phyloP scores from a whole-genome alignment of 176 grass and related monocot genomes.

The Zea mays region DNA sequence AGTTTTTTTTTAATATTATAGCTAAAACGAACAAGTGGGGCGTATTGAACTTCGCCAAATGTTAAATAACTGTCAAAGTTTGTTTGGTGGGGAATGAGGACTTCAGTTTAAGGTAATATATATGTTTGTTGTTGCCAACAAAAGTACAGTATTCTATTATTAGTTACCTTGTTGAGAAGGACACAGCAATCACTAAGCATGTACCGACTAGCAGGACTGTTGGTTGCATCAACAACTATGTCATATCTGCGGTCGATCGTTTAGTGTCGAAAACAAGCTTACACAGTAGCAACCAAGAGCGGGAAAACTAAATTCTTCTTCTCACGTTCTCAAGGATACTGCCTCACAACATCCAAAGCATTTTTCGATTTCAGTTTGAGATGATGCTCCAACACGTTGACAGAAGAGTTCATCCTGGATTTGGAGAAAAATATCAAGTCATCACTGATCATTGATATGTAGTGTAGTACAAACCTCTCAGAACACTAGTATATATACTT shows the following conservation, averaged over 20 bases:
- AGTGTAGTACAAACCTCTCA: background rate
- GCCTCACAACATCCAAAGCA: conserved; percentile 64
- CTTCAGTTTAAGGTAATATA: background rate
- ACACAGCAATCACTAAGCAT: conserved; percentile 92
- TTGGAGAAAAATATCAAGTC: background rate
- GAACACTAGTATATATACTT: conserved; percentile 41
- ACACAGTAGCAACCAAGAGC: background rate
- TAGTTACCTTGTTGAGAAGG: conserved; percentile 69
- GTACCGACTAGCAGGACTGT: conserved; percentile 76
- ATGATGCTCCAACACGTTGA: conserved; percentile 69
- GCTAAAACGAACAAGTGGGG: background rate
- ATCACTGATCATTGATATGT: background rate
- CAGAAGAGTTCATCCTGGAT: conserved; percentile 81
- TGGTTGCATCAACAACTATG: conserved; percentile 82
- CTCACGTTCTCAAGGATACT: conserved; percentile 60
- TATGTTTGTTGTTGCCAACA: background rate
- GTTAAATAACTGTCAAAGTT: background rate
- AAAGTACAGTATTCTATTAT: background rate
- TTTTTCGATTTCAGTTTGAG: conserved; percentile 65
- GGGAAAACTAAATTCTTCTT: background rate
- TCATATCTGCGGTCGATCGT: conserved; percentile 62
- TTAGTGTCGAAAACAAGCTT: conserved; percentile 55
- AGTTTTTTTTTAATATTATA: background rate
- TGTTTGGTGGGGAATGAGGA: background rate
- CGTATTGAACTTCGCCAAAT: background rate